Base-by-base conservation (phyloP, 176 grass and related monocot species). In the Oryza coarctata region DNA sequence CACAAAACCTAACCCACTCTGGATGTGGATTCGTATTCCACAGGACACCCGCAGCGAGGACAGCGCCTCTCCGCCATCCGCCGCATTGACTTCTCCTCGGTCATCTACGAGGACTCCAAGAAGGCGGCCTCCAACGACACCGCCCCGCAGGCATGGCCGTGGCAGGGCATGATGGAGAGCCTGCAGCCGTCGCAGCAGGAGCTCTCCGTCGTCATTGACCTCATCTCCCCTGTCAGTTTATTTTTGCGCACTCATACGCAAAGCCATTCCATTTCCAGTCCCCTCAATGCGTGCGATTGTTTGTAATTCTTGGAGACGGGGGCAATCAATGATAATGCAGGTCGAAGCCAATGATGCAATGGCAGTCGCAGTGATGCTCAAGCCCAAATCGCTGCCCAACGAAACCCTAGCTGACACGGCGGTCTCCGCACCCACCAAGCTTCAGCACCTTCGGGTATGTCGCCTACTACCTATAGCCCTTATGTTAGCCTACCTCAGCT, bases 341-440 rank as follows among this genome's bases (percentile, higher is more conserved):
- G 95, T 98, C 50, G 95, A 98, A 82, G 86, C 95, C 43, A 95
- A 98, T 77, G 95, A 95, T 3, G 84, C 85, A 7, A 90, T 98
- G 27, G 85, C 95, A 20, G 92, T 95, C 20, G 88, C 89, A 58
- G 80, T 86, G 27, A 91, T 89, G 78, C 86, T 83, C 17, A 98
- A 94, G 60, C 95, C 92, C 84, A 98, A 95, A 71, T 87, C 78
- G 12, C 84, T 89, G 71, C 90, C 87, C 5, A 94, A 82, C n/a
- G 87, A 98, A 93, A 55, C 74, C 83, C 85, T 98, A 6, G 82
- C 90, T 57, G 92, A 98, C 76, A 88, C 91, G 62, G 92, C 95
- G 2, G 92, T 98, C 45, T 93, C 92, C 57, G 90, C 95, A 0
- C 92, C 95, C 63, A 90, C 92, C 45, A 98, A 98, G 74, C 86